Percentiles rank a stretch among this genome's conserved stretches.
Conservation (phyloP, 139 green algal species). For the Pseudopediastrum boryanum region DNA sequence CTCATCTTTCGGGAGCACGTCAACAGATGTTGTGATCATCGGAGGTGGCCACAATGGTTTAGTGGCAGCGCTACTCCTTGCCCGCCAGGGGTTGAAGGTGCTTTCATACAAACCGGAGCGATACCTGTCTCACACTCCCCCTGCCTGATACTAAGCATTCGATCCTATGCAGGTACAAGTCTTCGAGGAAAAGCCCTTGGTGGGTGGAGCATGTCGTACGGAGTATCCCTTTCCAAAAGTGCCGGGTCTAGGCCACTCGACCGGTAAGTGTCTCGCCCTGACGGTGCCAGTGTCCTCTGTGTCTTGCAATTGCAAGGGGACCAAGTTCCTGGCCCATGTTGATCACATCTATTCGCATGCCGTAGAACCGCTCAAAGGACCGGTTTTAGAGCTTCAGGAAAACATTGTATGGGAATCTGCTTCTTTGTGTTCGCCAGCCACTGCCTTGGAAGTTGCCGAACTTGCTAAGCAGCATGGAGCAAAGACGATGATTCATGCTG, state of each 20-base stretch:
- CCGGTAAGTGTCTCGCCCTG: conserved; percentile 44
- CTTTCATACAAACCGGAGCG: not conserved
- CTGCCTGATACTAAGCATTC: not conserved
- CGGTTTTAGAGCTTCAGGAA: not conserved
- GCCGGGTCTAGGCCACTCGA: conserved; percentile 57
- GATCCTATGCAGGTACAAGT: conserved; percentile 41
- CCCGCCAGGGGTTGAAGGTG: conserved; percentile 47
- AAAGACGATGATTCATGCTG: not conserved
- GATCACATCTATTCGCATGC: no score
- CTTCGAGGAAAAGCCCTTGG: conserved; percentile 48
- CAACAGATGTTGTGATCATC: conserved; percentile 19
- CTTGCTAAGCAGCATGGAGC: not conserved
- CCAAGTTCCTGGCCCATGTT: no score
- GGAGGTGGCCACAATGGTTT: conserved; percentile 67
- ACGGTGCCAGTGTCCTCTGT: no score
- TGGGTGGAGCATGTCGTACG: conserved; percentile 67
- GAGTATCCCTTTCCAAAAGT: conserved; percentile 65
- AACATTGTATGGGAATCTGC: not conserved
- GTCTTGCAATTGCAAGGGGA: no score
- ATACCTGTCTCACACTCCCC: not conserved
- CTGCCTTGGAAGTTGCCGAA: not conserved
- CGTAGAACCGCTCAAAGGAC: no score
- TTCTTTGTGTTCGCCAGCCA: not conserved
- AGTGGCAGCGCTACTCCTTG: conserved; percentile 59
- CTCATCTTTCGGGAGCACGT: no score